phyloP scores from a whole-genome alignment of 495 filamentous ascomycete genomes.

The Cladorrhinum samala region DNA sequence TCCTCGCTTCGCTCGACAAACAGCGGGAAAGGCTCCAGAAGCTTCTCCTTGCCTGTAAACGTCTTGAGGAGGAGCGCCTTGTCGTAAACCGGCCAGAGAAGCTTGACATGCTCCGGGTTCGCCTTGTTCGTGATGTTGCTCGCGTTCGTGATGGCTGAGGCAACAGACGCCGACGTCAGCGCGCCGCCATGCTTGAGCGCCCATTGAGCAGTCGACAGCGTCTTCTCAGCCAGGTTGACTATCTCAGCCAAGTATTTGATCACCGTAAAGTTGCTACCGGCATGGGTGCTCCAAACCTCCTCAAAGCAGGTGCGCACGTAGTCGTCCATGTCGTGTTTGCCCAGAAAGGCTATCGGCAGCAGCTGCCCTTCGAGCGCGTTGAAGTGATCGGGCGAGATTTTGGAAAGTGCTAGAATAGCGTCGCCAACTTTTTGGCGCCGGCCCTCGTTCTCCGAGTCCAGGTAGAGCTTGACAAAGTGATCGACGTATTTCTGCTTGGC shows the following conservation, averaged over 20 bases:
- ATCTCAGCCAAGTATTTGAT: conserved; percentile 82
- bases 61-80: conserved; percentile 78
- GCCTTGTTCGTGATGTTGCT: conserved; percentile 45
- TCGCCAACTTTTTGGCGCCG: conserved; percentile 71
- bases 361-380: conserved; percentile 64
- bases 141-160: conserved; percentile 49
- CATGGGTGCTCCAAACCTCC: conserved; percentile 84
- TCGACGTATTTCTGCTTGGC: conserved; percentile 60
- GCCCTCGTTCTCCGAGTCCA: conserved; percentile 68
- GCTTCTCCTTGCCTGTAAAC: conserved; percentile 87
- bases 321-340: conserved; percentile 75
- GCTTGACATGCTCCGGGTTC: conserved; percentile 47
- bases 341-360: conserved; percentile 82
- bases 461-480: conserved; percentile 66
- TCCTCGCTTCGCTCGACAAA: conserved; percentile 58
- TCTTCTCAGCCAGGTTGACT: conserved; percentile 53
- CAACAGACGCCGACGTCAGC: conserved; percentile 67
- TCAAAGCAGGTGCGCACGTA: conserved; percentile 68
- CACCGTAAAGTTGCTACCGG: conserved; percentile 75
- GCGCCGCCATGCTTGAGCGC: conserved; percentile 83
- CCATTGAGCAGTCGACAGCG: conserved; percentile 77
- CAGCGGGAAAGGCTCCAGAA: conserved; percentile 76
- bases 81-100: conserved; percentile 76
- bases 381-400: conserved; percentile 84
- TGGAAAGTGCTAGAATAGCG: conserved; percentile 69